Base-by-base conservation (phyloP, 2,329 filamentous ascomycete species). In the Elsinoe arachidis region DNA sequence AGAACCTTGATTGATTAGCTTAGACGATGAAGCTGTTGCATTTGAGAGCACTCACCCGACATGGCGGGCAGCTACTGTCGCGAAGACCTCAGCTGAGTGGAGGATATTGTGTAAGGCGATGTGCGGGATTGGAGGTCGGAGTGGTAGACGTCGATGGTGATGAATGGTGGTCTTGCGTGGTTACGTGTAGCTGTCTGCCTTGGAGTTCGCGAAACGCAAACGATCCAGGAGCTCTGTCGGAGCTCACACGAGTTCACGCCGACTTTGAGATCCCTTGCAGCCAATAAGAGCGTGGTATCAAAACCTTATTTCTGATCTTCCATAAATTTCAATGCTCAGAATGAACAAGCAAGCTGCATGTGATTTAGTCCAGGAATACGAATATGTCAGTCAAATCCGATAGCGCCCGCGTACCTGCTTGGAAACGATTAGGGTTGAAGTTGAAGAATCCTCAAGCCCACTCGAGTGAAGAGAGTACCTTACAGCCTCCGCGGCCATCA, bases 341-440 rank as follows among this genome's bases (percentile, higher is more conserved):
- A 14, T 7, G 19, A 11, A n/a, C n/a, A n/a, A n/a, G n/a, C n/a
- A n/a, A 5, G 9, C 5, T 23, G 26, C 15, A 55, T 19, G 7
- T 23, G 5, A 26, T 12, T 34, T 17, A 3, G 5, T 14, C 3
- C 4, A 30, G 34, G 3, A 37, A 26, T n/a, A n/a, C 11, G 5
- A 46, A n/a, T 19, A 56, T 56, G 54, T 56, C 54, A 34, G 35
- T 44, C 21, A 17, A 2, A 43, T 4, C 37, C 12, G 23, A 44
- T 7, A 26, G 9, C 2, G 34, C 56, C 56, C 65, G 65, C 63
- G 68, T 79, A 49, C 80, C 82, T 33, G 80, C 81, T 60, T 84
- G 80, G 80, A 83, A 82, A 67, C 74, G 78, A 65, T 70, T 83
- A 57, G 81, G 80, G 35, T 72, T 83, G 60, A 82, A 82, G 71